Percentiles rank a stretch among this genome's conserved stretches.
phyloP scores from a whole-genome alignment of 441 rosid species.

The Syzygium syzygioides region DNA sequence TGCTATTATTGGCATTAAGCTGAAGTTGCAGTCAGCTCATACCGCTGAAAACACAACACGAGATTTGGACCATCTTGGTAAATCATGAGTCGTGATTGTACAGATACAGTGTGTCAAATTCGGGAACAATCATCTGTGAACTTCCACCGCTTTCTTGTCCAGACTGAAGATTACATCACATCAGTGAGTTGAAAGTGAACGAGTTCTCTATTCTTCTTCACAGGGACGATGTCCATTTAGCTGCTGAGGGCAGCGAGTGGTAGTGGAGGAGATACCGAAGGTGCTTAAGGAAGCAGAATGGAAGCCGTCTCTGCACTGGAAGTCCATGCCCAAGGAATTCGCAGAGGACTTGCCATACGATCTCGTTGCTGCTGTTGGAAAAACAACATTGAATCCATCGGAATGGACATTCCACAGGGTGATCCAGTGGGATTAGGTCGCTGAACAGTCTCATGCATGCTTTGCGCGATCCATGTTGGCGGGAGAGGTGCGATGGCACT shows the following conservation, averaged over 20 bases:
- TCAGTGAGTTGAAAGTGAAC: not conserved
- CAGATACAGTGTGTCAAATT: not conserved
- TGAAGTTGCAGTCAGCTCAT: not conserved
- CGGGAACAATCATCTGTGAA: not conserved
- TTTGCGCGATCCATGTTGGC: not conserved
- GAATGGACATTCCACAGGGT: slow-evolving; percentile 87
- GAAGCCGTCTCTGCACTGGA: slow-evolving; percentile 89
- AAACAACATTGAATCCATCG: slow-evolving; percentile 59
- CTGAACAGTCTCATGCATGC: not conserved
- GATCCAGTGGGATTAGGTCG: slow-evolving; percentile 56
- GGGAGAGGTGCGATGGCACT: not conserved
- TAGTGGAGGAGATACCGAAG: slow-evolving; percentile 70
- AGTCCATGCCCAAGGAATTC: slow-evolving; percentile 77
- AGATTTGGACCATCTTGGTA: not conserved
- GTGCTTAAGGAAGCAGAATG: slow-evolving; percentile 74
- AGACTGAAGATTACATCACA: not conserved
- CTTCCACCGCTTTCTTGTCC: not conserved
- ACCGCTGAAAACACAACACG: not conserved
- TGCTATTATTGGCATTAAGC: not conserved
- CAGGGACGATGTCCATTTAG: slow-evolving; percentile 87
- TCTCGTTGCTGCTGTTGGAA: slow-evolving; percentile 78
- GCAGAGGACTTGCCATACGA: slow-evolving; percentile 65
- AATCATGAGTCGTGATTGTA: not conserved
- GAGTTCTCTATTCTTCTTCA: not conserved
- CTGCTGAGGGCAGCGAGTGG: slow-evolving; percentile 85